phyloP scores from a whole-genome alignment of 345 rosid genomes.

The Moricandia arvensis region DNA sequence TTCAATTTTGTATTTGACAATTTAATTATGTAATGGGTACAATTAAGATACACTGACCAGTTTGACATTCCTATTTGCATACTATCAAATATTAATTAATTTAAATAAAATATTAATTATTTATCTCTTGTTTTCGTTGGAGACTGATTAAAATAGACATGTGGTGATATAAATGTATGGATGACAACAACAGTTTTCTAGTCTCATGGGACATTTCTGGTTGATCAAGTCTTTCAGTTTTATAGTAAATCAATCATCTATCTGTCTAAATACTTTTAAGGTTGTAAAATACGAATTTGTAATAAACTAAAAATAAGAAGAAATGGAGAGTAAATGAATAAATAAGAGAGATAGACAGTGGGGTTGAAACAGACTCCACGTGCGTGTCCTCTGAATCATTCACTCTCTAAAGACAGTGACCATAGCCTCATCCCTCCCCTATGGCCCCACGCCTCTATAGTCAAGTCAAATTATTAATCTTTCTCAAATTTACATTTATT shows the following conservation, averaged over 20 bases:
- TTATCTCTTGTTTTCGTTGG: neutral
- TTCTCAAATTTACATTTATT: constrained; percentile 18
- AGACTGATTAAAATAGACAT: neutral
- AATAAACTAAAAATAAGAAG: neutral
- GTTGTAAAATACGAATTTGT: constrained; percentile 16
- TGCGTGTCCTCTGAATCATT: constrained; percentile 43
- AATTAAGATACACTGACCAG: neutral
- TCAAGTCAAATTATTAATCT: constrained; percentile 34
- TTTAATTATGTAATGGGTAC: neutral
- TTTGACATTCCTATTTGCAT: neutral
- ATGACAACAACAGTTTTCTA: neutral
- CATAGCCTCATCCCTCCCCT: constrained; percentile 27
- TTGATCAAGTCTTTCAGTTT: constrained; percentile 17
- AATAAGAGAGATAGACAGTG: constrained; percentile 23
- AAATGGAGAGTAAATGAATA: constrained; percentile 4
- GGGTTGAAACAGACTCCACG: constrained; percentile 38
- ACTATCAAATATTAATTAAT: neutral
- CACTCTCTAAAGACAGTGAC: constrained; percentile 41
- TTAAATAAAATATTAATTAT: neutral
- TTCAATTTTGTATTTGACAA: neutral
- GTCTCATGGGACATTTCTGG: constrained; percentile 20
- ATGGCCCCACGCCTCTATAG: constrained; percentile 6
- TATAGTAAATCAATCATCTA: constrained; percentile 13
- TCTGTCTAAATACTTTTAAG: constrained; percentile 31
- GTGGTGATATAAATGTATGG: constrained; percentile 17